A percentile compares a stretch with the other conserved stretches of the same genome.
phyloP scores from a whole-genome alignment of 352 stramenopile genomes.

The Phytophthora citricola region DNA sequence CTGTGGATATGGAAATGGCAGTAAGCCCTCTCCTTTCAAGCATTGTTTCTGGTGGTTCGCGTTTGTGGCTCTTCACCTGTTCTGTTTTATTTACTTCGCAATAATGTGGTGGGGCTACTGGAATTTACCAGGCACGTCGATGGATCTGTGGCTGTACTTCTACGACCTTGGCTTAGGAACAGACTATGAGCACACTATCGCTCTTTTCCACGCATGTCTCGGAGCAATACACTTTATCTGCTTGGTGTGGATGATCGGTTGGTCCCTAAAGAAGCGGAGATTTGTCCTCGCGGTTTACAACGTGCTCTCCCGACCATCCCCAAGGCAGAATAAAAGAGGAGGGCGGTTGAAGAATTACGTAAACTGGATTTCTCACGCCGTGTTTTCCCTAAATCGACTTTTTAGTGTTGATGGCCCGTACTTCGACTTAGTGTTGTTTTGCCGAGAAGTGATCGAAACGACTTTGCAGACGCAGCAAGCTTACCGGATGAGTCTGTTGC shows the following conservation, averaged over 20 bases:
- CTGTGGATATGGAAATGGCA: no score
- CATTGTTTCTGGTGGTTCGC: background rate
- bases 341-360: background rate
- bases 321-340: background rate
- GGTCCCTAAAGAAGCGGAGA: background rate
- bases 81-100: conserved; percentile 2
- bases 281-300: background rate
- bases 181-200: background rate
- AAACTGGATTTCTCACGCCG: background rate
- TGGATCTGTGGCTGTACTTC: conserved; percentile 3
- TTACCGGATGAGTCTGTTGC: conserved; percentile 2
- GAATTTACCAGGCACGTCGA: background rate
- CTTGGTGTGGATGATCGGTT: conserved; percentile 3
- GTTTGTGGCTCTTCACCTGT: background rate
- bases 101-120: conserved; percentile 1
- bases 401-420: background rate
- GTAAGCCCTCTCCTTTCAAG: no score
- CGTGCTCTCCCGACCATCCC: background rate
- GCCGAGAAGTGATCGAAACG: background rate
- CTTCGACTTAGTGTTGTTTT: background rate
- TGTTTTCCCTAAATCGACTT: conserved; percentile 1
- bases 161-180: conserved; percentile 1
- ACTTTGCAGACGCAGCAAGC: background rate
- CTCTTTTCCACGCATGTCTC: background rate
- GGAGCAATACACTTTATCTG: background rate